Base-by-base conservation (phyloP, 345 rosid species). In the Camelina neglecta region DNA sequence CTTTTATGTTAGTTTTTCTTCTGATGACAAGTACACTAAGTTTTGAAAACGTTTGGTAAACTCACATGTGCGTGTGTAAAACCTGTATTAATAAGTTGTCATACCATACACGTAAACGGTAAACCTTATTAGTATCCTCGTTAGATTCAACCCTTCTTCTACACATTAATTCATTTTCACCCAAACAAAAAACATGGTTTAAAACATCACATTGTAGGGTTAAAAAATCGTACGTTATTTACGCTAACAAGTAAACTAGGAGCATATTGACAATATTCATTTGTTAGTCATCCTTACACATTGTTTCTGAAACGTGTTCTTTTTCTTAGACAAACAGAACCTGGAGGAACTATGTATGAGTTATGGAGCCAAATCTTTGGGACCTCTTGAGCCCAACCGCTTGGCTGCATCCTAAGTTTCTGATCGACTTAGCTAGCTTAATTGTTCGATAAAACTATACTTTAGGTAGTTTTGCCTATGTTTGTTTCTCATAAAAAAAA, bases 21-120 rank as follows among this genome's bases (percentile, higher is more conserved):
- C 9, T 48, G 29, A 24, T 36, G 49, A 31, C 42, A 73, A 35
- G 9, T 35, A 42, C 49, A 31, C 13, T 50, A 66, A 65, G 20
- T 23, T 45, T 74, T n/a, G 20, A 56, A 41, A 23, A 60, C 26
- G 26, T 59, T 60, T 60, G 18, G 6, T 33, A 50, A 47, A 16
- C 41, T 35, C 72, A 57, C 57, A 21, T 66, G 51, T 33, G 26
- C 42, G 31, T 23, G 26, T 21, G 31, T 29, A 29, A 33, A 33
- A 36, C 39, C 38, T 65, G 66, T 23, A 11, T 5, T 35, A 65
- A 11, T 36, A 23, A 65, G 59, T 55, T 33, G 39, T 9, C 60
- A 58, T 16, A 53, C 35, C 4, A 62, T 18, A 51, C 56, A 63
- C 69, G 55, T 63, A 73, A 62, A 62, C 62, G 61, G 55, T 63